Evolutionary conservation across 1,139 yeast species (phyloP).

Genomic region (Yamadazyma siamensis): DNA sequence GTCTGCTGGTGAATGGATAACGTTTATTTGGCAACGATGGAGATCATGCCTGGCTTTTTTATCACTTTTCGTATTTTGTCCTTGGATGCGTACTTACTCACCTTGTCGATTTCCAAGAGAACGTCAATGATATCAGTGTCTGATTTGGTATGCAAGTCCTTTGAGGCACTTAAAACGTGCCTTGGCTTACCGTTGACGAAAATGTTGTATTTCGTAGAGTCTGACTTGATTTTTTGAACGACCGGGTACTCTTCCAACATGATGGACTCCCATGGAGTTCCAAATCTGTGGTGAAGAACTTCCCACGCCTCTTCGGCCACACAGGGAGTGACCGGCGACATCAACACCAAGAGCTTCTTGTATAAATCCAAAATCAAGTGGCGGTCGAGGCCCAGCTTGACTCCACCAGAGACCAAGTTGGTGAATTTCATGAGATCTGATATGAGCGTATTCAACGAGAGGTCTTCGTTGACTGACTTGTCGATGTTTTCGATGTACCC

Average conservation of each 20-base stretch:
- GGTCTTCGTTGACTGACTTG: constrained; percentile 53
- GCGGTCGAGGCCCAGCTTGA: constrained; percentile 22
- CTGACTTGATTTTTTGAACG: constrained; percentile 32
- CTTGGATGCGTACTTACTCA: constrained; percentile 9
- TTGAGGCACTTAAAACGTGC: constrained; percentile 39
- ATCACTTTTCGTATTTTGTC: constrained; percentile 19
- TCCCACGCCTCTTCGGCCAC: constrained; percentile 85
- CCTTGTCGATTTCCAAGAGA: constrained; percentile 10
- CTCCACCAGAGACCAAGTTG: constrained; percentile 43
- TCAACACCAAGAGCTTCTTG: constrained; percentile 50
- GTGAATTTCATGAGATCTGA: constrained; percentile 90
- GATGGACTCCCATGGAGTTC: constrained; percentile 46
- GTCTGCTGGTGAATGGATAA: no score
- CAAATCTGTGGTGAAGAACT: constrained; percentile 29
- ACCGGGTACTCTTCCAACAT: constrained; percentile 56
- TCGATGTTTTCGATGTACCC: constrained; percentile 48
- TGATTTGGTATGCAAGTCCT: constrained; percentile 26
- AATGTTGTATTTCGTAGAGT: constrained; percentile 42
- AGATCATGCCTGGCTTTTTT: constrained; percentile 26
- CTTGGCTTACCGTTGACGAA: constrained; percentile 71
- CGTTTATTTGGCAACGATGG: constrained; percentile 17
- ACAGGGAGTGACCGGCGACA: constrained; percentile 79
- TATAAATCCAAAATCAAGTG: constrained; percentile 37
- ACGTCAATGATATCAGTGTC: constrained; percentile 19
- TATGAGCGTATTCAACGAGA: constrained; percentile 77